Evolutionary conservation across 1,139 yeast genomes (phyloP).

Genomic region (Suhomyces bolitotheri): DNA sequence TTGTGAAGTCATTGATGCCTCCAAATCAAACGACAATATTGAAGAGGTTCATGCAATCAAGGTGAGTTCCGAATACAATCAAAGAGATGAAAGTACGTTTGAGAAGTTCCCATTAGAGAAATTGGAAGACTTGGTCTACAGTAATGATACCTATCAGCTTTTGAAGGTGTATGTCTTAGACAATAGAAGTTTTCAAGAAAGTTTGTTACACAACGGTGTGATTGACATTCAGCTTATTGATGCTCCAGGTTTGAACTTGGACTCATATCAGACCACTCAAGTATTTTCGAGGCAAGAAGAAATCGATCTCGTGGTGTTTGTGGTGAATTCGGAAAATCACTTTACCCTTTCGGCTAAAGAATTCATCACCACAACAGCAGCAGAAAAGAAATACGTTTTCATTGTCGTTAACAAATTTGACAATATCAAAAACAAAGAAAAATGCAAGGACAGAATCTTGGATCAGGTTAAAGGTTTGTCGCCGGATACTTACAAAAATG

Average conservation of each 20-base stretch:
- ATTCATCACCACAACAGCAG: slow-evolving; percentile 86
- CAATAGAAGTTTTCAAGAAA: slow-evolving; percentile 63
- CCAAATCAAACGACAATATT: slow-evolving; percentile 62
- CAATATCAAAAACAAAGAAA: slow-evolving; percentile 72
- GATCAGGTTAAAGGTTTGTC: slow-evolving; percentile 86
- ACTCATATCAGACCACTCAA: slow-evolving; percentile 91
- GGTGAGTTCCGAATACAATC: slow-evolving; percentile 57
- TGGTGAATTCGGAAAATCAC: slow-evolving; percentile 94
- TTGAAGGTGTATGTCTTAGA: slow-evolving; percentile 84
- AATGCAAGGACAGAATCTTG: slow-evolving; percentile 73
- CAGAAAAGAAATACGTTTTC: slow-evolving; percentile 87
- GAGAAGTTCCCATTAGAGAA: slow-evolving; percentile 53
- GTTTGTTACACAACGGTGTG: slow-evolving; percentile 83
- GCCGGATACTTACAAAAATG: slow-evolving; percentile 87
- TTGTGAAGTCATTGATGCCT: slow-evolving; percentile 87
- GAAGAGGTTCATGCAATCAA: slow-evolving; percentile 97
- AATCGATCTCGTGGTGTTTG: slow-evolving; percentile 93
- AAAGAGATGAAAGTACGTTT: slow-evolving; percentile 66
- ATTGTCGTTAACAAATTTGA: slow-evolving; percentile 94
- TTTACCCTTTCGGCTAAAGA: slow-evolving; percentile 93
- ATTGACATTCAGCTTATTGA: slow-evolving; percentile 91
- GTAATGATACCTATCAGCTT: slow-evolving; percentile 68
- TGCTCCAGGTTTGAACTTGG: slow-evolving; percentile 96
- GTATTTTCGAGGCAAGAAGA: slow-evolving; percentile 96
- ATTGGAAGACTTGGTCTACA: slow-evolving; percentile 70